Conservation (phyloP, 202 grass and related monocot genomes). For the Schoenoplectus triqueter region DNA sequence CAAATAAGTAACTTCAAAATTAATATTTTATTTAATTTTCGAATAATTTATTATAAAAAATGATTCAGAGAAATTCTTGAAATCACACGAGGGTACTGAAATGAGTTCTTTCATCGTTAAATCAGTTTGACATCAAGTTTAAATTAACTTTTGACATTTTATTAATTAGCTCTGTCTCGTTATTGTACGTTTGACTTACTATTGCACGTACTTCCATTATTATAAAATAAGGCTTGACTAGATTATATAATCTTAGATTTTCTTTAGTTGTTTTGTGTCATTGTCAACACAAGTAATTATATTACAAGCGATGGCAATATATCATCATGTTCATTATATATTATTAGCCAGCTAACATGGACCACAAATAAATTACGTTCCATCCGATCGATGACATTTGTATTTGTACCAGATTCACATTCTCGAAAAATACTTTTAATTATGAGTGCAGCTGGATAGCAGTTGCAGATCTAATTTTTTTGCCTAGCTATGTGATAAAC, state of each 20-base stretch:
- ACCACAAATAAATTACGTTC: neutral
- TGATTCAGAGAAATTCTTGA: no score
- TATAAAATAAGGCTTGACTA: no score
- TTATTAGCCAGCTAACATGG: neutral
- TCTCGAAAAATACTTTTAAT: neutral
- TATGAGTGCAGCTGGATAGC: neutral
- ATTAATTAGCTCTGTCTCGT: neutral
- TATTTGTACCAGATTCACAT: neutral
- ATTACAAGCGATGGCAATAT: neutral
- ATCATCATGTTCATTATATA: neutral
- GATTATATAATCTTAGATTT: no score
- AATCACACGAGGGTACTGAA: no score
- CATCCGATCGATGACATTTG: neutral
- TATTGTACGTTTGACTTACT: constrained; percentile 11
- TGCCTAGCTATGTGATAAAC: neutral
- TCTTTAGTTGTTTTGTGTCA: no score
- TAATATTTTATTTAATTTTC: no score
- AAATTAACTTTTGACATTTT: constrained; percentile 31
- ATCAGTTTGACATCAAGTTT: neutral
- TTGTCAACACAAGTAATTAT: no score
- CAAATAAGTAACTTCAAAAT: no score
- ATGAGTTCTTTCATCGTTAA: no score
- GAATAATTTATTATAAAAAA: no score
- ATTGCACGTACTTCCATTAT: no score
- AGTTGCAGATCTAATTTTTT: neutral